Evolutionary conservation across 306 rosid species (phyloP).

Genomic region (Glycyrrhiza uralensis): DNA sequence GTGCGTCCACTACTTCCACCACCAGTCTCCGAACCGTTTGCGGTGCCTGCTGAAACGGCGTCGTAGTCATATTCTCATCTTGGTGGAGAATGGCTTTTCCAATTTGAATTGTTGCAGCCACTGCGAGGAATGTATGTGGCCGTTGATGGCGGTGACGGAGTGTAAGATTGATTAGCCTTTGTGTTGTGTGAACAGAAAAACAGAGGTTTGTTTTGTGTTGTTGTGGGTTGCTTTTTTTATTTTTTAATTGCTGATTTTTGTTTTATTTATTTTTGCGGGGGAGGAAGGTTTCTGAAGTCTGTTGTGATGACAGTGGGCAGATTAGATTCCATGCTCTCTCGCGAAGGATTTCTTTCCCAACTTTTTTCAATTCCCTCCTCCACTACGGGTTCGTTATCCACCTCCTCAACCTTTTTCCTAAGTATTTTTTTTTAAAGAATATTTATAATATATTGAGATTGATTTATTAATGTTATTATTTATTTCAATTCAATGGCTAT

Average conservation of each 20-base stretch:
- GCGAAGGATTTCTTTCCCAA: conserved; percentile 46
- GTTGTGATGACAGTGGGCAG: conserved; percentile 36
- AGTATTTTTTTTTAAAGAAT: not conserved
- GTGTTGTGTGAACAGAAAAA: not conserved
- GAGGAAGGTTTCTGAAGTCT: not conserved
- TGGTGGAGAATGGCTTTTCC: not conserved
- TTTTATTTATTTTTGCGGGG: not conserved
- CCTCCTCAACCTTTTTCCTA: conserved; percentile 27
- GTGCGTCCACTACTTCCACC: conserved; percentile 79
- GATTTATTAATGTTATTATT: not conserved
- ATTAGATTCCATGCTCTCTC: conserved; percentile 78
- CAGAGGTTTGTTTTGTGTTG: conserved; percentile 7
- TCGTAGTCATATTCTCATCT: conserved; percentile 66
- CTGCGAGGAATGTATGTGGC: not conserved
- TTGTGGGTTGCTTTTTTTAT: conserved; percentile 24
- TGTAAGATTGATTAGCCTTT: not conserved
- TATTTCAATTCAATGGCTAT: not conserved
- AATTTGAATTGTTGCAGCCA: not conserved
- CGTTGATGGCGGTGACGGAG: conserved; percentile 48
- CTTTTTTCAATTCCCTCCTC: conserved; percentile 33
- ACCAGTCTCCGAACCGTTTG: conserved; percentile 48
- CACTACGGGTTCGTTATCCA: conserved; percentile 42
- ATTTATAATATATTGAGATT: not conserved
- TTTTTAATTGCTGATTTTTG: not conserved
- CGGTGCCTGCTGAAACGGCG: conserved; percentile 43